These are phyloP conservation scores for Schizosaccharomyces pombe DNA, from an alignment of 805 yeast species.

Conservation along the genomic window DNA sequence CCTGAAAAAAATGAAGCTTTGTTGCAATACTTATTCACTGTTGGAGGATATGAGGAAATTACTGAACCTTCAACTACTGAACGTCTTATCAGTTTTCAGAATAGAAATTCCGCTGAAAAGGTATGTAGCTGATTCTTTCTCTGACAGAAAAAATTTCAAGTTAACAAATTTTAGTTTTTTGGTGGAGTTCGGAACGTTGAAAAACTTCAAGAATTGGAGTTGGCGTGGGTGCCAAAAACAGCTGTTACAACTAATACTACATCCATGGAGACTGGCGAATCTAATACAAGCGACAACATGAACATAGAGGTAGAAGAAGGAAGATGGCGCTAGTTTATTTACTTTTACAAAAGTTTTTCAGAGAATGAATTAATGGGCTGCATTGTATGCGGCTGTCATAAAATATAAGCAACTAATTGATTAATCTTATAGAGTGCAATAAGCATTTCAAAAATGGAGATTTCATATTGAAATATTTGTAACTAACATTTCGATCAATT, in stretches of 20 bases:
- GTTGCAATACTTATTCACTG: conserved; percentile 13
- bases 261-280: too few relatives aligned
- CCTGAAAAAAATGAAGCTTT: conserved; percentile 16
- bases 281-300: too few relatives aligned
- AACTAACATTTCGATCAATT: too few relatives aligned
- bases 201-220: background rate
- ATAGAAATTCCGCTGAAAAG: conserved; percentile 19
- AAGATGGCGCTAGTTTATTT: too few relatives aligned
- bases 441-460: too few relatives aligned
- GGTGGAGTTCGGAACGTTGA: background rate
- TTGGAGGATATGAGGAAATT: conserved; percentile 13
- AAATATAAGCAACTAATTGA: too few relatives aligned
- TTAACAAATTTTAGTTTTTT: background rate
- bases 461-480: too few relatives aligned
- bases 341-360: too few relatives aligned
- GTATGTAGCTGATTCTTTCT: background rate
- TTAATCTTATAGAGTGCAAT: too few relatives aligned
- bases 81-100: conserved; percentile 14
- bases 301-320: background rate
- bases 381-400: too few relatives aligned
- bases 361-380: too few relatives aligned
- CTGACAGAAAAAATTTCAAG: background rate
- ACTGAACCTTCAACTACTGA: conserved; percentile 6
- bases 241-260: background rate
- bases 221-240: background rate